Evolutionary conservation across 208 protist species (phyloP).

Genomic region (Trypanosoma mega): DNA sequence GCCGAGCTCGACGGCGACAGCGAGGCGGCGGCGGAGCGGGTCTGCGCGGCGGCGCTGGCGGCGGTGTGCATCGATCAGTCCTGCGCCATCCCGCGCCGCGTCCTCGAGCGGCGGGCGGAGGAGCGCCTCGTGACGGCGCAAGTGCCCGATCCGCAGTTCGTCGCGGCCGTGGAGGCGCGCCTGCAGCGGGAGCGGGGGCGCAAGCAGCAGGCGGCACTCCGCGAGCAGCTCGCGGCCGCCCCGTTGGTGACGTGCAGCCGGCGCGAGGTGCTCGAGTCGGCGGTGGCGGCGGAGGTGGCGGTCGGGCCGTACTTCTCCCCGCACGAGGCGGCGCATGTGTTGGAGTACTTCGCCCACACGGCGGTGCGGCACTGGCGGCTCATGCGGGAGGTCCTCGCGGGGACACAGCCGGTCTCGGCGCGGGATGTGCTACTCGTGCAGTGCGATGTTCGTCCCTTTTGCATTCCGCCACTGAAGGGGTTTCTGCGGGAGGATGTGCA

Average conservation of each 20-base stretch:
- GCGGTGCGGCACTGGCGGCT: constrained; percentile 63
- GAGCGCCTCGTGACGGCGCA: constrained; percentile 27
- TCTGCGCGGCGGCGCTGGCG: constrained; percentile 30
- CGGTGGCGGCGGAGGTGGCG: constrained; percentile 40
- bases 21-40: constrained; percentile 33
- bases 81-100: constrained; percentile 35
- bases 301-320: constrained; percentile 63
- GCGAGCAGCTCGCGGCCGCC: constrained; percentile 33
- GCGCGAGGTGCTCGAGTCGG: constrained; percentile 26
- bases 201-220: constrained; percentile 45
- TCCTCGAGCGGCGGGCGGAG: constrained; percentile 30
- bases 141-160: constrained; percentile 50
- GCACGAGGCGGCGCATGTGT: constrained; percentile 45
- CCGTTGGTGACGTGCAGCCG: constrained; percentile 32
- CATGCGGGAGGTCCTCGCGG: constrained; percentile 39
- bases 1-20: constrained; percentile 6
- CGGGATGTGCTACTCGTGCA: constrained; percentile 8
- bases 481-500: constrained; percentile 52
- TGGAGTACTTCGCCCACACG: constrained; percentile 60
- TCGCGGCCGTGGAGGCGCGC: constrained; percentile 42
- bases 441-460: constrained; percentile 35
- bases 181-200: constrained; percentile 47
- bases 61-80: constrained; percentile 49
- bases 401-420: constrained; percentile 21
- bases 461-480: constrained; percentile 51